These are phyloP conservation scores for Pseudonectria foliicola DNA, from an alignment of 2,329 filamentous ascomycete species.

Conservation along the genomic window DNA sequence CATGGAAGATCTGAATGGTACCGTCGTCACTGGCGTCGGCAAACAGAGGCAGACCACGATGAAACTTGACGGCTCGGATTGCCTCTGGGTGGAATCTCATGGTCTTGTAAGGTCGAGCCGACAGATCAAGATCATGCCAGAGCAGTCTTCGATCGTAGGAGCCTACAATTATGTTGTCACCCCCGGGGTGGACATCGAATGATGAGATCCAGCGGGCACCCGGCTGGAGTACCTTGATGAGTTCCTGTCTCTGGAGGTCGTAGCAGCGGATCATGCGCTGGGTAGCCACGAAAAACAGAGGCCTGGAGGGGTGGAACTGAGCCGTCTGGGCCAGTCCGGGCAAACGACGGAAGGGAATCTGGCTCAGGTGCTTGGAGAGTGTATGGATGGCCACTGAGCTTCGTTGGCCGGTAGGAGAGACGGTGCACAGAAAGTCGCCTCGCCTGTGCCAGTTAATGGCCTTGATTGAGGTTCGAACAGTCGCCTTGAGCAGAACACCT, in stretches of 20 bases:
- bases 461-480: conserved; percentile 75
- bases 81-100: conserved; percentile 91
- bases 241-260: conserved; percentile 82
- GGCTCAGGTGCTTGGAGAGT: conserved; percentile 86
- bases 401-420: conserved; percentile 71
- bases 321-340: conserved; percentile 77
- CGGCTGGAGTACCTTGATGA: conserved; percentile 88
- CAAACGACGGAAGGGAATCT: conserved; percentile 78
- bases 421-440: conserved; percentile 89
- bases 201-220: conserved; percentile 90
- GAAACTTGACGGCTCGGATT: conserved; percentile 82
- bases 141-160: conserved; percentile 90
- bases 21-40: conserved; percentile 95
- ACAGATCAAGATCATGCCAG: conserved; percentile 96
- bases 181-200: conserved; percentile 87
- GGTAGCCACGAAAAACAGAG: conserved; percentile 93
- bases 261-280: conserved; percentile 90
- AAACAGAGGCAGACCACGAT: conserved; percentile 77
- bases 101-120: conserved; percentile 87
- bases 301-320: conserved; percentile 88
- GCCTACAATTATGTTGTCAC: conserved; percentile 89
- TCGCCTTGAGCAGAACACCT: conserved; percentile 73
- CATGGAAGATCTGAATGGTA: conserved; percentile 91
- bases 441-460: conserved; percentile 88
- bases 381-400: conserved; percentile 91